Base-by-base conservation (phyloP, 352 stramenopile species). In the Phytophthora sansomeana region DNA sequence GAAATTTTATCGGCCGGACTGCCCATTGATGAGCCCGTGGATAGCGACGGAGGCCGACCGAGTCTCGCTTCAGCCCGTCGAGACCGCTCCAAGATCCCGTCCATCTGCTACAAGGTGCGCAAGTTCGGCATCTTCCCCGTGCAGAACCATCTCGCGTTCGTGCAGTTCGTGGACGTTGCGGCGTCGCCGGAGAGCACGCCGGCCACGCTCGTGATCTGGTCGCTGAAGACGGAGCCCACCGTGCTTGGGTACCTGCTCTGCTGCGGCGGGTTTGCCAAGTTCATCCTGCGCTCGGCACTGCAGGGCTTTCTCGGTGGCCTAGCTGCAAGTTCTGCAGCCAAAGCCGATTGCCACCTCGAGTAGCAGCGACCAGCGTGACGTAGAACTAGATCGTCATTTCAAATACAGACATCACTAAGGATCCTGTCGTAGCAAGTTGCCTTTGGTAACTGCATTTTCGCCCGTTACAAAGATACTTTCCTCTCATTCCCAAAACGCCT, bases 1-100 rank as follows among this genome's bases (percentile, higher is more conserved):
- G 73, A 91, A 51, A 93, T 93, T 54, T 30, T 93, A 30, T 85
- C 78, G 6, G 81, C 48, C 1, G 85, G 85, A 16, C 21, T 77
- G 47, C 59, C 75, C 35, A 33, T 67, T 35, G 44, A 68, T 32
- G 59, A 77, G 4, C 49, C 36, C 0, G 58, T 66, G 13, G 71
- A 85, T 17, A 74, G 48, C 19, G 61, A 72, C 44, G 65, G 66
- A 56, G 70, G 66, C 21, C 71, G 71, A 8, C 61, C 67, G 11
- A 78, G 61, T 67, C 58, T 71, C 5, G 44, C 58, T 32, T 56
- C 63, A 30, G 52, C 63, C n/a, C 54, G 49, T 43, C 42, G 52
- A 28, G 58, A 73, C 52, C 26, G 49, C 3, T 69, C 53, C 21
- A 75, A 75, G 58, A 89, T 91, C 59, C 73, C 74, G 9, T 80